Percentiles rank a stretch among this genome's conserved stretches.
Conservation (phyloP, 805 yeast genomes). For the Saccharomyces mikatae region DNA sequence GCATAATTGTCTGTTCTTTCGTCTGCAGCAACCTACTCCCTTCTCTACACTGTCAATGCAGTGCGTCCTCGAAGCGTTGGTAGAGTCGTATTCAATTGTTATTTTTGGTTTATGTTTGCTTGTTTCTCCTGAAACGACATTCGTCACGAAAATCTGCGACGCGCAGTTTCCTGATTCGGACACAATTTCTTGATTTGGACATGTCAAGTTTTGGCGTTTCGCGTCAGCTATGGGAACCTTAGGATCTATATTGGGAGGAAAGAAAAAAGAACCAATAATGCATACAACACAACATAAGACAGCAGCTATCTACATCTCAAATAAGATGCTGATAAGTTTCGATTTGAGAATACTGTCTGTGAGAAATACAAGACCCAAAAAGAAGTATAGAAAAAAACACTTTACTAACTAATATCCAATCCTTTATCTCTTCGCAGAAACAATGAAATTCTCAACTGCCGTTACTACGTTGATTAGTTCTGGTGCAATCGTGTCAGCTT, state of each 20-base stretch:
- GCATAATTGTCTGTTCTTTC: neutral
- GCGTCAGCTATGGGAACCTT: neutral
- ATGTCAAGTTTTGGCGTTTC: neutral
- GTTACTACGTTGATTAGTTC: conserved; percentile 26
- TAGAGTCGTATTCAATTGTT: neutral
- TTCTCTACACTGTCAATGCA: neutral
- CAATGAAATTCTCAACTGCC: conserved; percentile 31
- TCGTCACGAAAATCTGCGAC: neutral
- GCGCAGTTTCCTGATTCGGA: neutral
- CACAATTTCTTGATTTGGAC: neutral
- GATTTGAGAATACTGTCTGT: neutral
- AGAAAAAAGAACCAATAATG: neutral
- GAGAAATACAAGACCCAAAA: neutral
- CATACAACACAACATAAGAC: neutral
- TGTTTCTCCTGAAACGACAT: neutral
- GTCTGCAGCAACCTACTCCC: neutral
- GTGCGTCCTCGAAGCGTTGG: neutral
- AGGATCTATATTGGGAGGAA: neutral
- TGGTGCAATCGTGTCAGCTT: conserved; percentile 23
- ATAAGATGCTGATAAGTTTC: neutral
- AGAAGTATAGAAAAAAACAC: neutral
- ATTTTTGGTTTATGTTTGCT: neutral
- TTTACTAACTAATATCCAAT: conserved; percentile 2
- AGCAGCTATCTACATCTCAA: neutral
- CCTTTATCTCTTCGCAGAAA: neutral